Base-by-base conservation (phyloP, 148 eudicot species). In the Nepenthes gracilis region DNA sequence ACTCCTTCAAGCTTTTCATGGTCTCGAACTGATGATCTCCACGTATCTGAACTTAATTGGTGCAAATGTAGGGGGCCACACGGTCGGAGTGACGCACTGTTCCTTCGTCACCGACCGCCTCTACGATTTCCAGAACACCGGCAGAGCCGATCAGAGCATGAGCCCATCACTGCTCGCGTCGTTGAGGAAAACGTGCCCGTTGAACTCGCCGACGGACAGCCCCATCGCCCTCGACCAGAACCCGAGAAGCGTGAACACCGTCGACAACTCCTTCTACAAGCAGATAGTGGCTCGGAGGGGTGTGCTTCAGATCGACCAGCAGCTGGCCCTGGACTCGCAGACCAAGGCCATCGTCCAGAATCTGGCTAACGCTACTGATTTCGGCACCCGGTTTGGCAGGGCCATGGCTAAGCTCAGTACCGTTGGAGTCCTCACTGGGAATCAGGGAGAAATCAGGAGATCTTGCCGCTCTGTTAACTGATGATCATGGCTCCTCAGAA, bases 81-180 rank as follows among this genome's bases (percentile, higher is more conserved):
- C 88, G 0, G 84, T 83, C 1, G 86, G 88, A n/a, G 56, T 71
- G 3, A 60, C 93, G 32, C 80, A 81, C 45, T 86, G 86, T 59
- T 38, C 54, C 7, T 34, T 64, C 23, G 49, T 83, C 67, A 51
- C 61, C 55, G 66, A 78, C 55, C 82, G 86, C 11, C 75, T 86
- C 47, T 81, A 78, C 71, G 76, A 80, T 33, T 86, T 78, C 70
- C 32, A 51, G 0, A 50, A 62, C 53, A 70, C 77, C 0, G 75
- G 82, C 3, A 59, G 6, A 12, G 67, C 79, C 0, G 87, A 85
- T 15, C 76, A 70, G 5, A 45, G 70, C 35, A 80, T 85, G 69
- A 51, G 48, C 48, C 38, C 73, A 0, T 6, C 10, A 1, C 65
- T 85, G 23, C 54, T 80, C 1, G 5, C 52, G 0, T 10, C n/a